Evolutionary conservation across 768 basidiomycete species (phyloP).

Genomic region (Flagelloscypha sp.): DNA sequence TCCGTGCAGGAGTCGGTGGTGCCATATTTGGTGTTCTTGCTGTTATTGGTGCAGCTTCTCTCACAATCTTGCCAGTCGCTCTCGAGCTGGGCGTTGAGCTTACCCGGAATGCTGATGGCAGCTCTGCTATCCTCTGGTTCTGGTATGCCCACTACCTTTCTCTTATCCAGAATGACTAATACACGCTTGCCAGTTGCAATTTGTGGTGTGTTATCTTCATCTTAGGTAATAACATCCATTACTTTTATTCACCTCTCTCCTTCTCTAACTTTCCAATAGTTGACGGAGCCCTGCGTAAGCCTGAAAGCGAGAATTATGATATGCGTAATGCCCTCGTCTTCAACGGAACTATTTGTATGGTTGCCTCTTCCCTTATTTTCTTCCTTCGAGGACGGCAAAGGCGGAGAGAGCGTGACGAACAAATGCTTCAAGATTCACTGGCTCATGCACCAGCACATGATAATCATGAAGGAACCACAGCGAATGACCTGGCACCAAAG

Average conservation of each 20-base stretch:
- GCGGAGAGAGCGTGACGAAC: slow-evolving; percentile 55
- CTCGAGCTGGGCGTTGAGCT: slow-evolving; percentile 76
- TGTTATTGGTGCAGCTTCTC: slow-evolving; percentile 54
- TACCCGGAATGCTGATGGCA: slow-evolving; percentile 71
- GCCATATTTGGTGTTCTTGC: slow-evolving; percentile 61
- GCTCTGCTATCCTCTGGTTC: slow-evolving; percentile 72
- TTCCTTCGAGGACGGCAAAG: slow-evolving; percentile 53
- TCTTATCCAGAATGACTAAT: slow-evolving; percentile 1
- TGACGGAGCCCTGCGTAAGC: slow-evolving; percentile 60
- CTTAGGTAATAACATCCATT: slow-evolving; percentile 34
- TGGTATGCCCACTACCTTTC: slow-evolving; percentile 32
- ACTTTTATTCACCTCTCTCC: slow-evolving; percentile 1
- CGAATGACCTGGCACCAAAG: no score
- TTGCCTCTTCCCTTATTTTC: slow-evolving; percentile 32
- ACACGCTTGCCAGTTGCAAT: slow-evolving; percentile 43
- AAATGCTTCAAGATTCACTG: slow-evolving; percentile 27
- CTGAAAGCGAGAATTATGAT: slow-evolving; percentile 54
- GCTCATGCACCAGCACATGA: no score
- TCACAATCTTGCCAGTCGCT: slow-evolving; percentile 67
- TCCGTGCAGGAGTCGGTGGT: slow-evolving; percentile 50
- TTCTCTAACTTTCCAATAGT: slow-evolving; percentile 26
- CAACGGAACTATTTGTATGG: slow-evolving; percentile 44
- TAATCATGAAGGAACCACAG: no score
- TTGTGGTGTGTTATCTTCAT: slow-evolving; percentile 54
- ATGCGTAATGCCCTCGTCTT: slow-evolving; percentile 66